A percentile compares a stretch with the other conserved stretches of the same genome.
Conservation (phyloP, 148 eudicot genomes). For the Linanthus parryae region DNA sequence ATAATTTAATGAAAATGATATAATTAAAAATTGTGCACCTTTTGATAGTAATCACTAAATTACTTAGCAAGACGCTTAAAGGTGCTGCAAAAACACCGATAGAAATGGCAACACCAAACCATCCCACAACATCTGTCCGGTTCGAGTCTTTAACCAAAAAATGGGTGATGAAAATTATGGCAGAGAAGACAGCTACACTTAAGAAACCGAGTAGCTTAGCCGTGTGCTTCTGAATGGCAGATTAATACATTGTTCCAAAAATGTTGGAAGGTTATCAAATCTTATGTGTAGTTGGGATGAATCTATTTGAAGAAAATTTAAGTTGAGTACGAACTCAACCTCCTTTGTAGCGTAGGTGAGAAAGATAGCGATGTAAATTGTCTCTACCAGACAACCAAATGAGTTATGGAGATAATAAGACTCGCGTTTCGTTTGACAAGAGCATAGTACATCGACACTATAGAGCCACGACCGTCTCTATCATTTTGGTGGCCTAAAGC, state of each 20-base stretch:
- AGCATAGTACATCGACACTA: conserved; percentile 76
- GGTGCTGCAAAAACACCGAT: conserved; percentile 73
- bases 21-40: background rate
- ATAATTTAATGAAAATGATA: background rate
- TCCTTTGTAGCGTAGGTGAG: conserved; percentile 37
- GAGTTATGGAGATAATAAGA: conserved; percentile 52
- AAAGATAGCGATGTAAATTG: conserved; percentile 39
- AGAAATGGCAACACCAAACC: conserved; percentile 55
- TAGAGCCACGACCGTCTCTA: too few species aligned
- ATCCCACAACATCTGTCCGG: conserved; percentile 40
- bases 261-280: background rate
- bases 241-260: background rate
- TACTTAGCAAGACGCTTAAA: conserved; percentile 48
- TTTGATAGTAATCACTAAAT: background rate
- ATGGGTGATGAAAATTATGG: conserved; percentile 27
- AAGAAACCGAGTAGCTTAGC: conserved; percentile 25
- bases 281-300: background rate
- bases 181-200: conserved; percentile 31
- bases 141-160: conserved; percentile 5
- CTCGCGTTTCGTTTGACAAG: conserved; percentile 34
- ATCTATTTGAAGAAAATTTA: background rate
- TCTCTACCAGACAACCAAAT: conserved; percentile 47
- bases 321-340: conserved; percentile 26
- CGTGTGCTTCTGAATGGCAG: conserved; percentile 33
- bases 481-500: too few species aligned